A percentile compares a stretch with the other conserved stretches of the same genome.
phyloP scores from a whole-genome alignment of 2,329 filamentous ascomycete species.

The Apiospora koreana region DNA sequence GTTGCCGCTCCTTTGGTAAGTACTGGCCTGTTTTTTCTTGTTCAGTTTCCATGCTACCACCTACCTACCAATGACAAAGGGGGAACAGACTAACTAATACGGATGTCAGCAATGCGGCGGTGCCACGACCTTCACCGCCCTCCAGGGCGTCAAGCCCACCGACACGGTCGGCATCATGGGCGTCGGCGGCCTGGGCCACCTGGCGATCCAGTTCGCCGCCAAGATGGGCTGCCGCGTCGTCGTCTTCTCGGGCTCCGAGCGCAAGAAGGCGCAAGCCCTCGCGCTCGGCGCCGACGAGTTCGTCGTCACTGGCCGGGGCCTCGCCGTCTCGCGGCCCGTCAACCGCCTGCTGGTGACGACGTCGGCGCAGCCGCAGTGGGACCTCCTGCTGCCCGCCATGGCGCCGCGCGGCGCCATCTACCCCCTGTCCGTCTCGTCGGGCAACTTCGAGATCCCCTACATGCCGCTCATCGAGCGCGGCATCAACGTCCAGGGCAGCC shows the following conservation, averaged over 20 bases:
- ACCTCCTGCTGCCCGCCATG: no score
- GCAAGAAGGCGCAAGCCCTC: no score
- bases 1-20: slow-evolving; percentile 52
- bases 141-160: slow-evolving; percentile 32
- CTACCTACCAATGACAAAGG: no score
- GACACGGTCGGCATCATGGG: slow-evolving; percentile 53
- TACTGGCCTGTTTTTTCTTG: no score
- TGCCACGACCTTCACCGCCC: slow-evolving; percentile 41
- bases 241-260: no score
- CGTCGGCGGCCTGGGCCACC: slow-evolving; percentile 65
- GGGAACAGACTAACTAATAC: no score
- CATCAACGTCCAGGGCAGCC: slow-evolving; percentile 55
- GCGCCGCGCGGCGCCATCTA: no score
- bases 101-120: slow-evolving; percentile 54
- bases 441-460: slow-evolving; percentile 55
- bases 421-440: no score
- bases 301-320: slow-evolving; percentile 48
- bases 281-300: slow-evolving; percentile 64
- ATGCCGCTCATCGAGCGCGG: slow-evolving; percentile 51
- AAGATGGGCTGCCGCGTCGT: slow-evolving; percentile 69
- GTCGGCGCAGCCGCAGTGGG: no score
- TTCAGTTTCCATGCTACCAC: no score
- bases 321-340: no score
- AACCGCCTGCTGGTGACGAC: no score
- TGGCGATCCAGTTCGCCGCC: slow-evolving; percentile 67